A percentile compares a stretch with the other conserved stretches of the same genome.
Evolutionary conservation across 2,329 filamentous ascomycete species (phyloP).

Genomic region (Fusarium fujikuroi): DNA sequence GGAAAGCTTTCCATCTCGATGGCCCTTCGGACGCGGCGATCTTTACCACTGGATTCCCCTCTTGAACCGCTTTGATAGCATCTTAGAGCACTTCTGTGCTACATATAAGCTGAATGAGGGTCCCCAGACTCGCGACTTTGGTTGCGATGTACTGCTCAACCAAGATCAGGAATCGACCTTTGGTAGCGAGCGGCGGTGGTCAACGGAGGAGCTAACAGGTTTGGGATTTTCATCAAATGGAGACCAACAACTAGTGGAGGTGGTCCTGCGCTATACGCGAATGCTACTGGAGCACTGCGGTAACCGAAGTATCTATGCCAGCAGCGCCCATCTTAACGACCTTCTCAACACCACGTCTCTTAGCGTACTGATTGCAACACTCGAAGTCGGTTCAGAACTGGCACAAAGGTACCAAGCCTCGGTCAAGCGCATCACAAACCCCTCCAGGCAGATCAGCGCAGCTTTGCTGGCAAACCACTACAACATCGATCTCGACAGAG

Average conservation of each 20-base stretch:
- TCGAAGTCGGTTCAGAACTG: conserved; percentile 85
- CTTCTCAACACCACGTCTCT: conserved; percentile 89
- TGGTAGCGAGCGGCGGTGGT: conserved; percentile 60
- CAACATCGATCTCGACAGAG: conserved; percentile 79
- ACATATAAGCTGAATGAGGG: conserved; percentile 83
- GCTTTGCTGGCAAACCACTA: conserved; percentile 87
- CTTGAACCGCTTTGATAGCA: conserved; percentile 90
- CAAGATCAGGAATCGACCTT: conserved; percentile 63
- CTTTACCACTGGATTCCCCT: conserved; percentile 98
- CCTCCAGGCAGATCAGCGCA: conserved; percentile 73
- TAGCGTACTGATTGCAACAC: conserved; percentile 78
- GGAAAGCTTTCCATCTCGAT: conserved; percentile 83
- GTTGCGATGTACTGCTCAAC: conserved; percentile 70
- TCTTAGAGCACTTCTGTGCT: conserved; percentile 83
- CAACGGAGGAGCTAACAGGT: conserved; percentile 59
- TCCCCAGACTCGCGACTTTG: conserved; percentile 83
- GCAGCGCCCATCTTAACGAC: conserved; percentile 88
- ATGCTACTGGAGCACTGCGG: conserved; percentile 94
- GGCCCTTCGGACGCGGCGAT: conserved; percentile 95
- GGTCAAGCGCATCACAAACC: conserved; percentile 77
- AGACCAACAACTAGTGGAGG: conserved; percentile 82
- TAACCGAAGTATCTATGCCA: conserved; percentile 95
- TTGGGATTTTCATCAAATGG: conserved; percentile 78
- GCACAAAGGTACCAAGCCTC: conserved; percentile 94
- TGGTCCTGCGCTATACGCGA: conserved; percentile 84